Conservation (phyloP, 441 rosid genomes). For the Breynia disticha region DNA sequence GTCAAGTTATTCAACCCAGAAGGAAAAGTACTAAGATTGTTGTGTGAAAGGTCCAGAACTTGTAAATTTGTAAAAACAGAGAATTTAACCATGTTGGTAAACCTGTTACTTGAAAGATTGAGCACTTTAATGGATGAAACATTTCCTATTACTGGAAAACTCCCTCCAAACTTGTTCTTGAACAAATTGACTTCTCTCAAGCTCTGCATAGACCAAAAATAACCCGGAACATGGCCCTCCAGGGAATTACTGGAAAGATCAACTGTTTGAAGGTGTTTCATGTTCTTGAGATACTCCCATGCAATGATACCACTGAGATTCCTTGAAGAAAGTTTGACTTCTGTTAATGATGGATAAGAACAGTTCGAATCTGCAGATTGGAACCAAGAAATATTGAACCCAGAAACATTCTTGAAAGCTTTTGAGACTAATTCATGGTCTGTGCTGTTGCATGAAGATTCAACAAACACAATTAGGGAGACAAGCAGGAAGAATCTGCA, state of each 20-base stretch:
- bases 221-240: slow-evolving; percentile 51
- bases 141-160: slow-evolving; percentile 19
- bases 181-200: slow-evolving; percentile 43
- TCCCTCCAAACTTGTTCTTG: slow-evolving; percentile 59
- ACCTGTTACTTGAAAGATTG: slow-evolving; percentile 69
- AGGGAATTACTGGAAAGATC: slow-evolving; percentile 72
- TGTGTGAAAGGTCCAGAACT: slow-evolving; percentile 54
- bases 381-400: slow-evolving; percentile 54
- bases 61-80: slow-evolving; percentile 43
- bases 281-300: slow-evolving; percentile 46
- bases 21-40: slow-evolving; percentile 40
- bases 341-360: slow-evolving; percentile 27
- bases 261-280: slow-evolving; percentile 37
- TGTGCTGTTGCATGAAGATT: slow-evolving; percentile 39
- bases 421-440: slow-evolving; percentile 32
- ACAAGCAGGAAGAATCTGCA: slow-evolving; percentile 28
- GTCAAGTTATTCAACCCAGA: slow-evolving; percentile 39
- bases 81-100: slow-evolving; percentile 42
- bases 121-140: slow-evolving; percentile 38
- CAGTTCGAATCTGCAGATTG: slow-evolving; percentile 19
- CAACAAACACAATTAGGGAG: slow-evolving; percentile 28
- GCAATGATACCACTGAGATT: slow-evolving; percentile 54
- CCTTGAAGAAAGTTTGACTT: slow-evolving; percentile 40
- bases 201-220: slow-evolving; percentile 51
- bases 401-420: slow-evolving; percentile 55